These are phyloP conservation scores for Aureobasidium melanogenum DNA, from an alignment of 2,329 filamentous ascomycete genomes.

Conservation along the genomic window DNA sequence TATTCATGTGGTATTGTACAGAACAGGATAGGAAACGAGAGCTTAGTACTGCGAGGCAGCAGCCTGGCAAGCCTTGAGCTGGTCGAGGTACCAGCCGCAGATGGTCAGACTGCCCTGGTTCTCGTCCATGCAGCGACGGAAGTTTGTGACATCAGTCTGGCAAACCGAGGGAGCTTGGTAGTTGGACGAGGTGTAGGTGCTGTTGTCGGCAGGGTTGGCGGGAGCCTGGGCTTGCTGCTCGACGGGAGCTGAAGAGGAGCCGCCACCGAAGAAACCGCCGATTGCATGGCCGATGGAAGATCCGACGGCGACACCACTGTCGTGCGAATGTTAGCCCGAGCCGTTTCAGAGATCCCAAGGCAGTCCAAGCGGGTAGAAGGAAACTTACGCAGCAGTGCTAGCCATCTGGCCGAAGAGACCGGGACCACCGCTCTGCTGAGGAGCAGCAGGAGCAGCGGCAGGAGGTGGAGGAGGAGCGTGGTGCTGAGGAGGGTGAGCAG, in stretches of 20 bases:
- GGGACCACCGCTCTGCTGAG: slow-evolving; percentile 52
- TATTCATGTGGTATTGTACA: slow-evolving; percentile 9
- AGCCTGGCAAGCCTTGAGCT: slow-evolving; percentile 56
- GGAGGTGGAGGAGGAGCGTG: slow-evolving; percentile 41
- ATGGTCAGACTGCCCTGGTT: slow-evolving; percentile 89
- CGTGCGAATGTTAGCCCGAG: slow-evolving; percentile 19
- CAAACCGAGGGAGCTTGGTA: slow-evolving; percentile 47
- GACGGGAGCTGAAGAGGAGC: slow-evolving; percentile 41
- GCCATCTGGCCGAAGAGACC: slow-evolving; percentile 96
- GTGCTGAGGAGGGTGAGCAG: slow-evolving; percentile 35
- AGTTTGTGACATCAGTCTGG: slow-evolving; percentile 68
- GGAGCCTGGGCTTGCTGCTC: slow-evolving; percentile 38
- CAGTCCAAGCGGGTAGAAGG: slow-evolving; percentile 9
- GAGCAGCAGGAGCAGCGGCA: slow-evolving; percentile 27
- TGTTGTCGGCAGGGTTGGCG: slow-evolving; percentile 30
- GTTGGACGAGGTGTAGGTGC: slow-evolving; percentile 24
- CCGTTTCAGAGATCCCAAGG: background rate
- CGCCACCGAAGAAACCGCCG: slow-evolving; percentile 74
- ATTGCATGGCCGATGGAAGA: slow-evolving; percentile 93
- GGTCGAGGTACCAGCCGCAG: slow-evolving; percentile 96
- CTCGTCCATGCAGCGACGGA: slow-evolving; percentile 95
- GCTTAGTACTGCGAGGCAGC: slow-evolving; percentile 40
- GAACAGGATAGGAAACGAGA: background rate
- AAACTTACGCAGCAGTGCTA: slow-evolving; percentile 86
- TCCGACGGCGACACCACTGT: slow-evolving; percentile 89